A percentile compares a stretch with the other conserved stretches of the same genome.
These are phyloP conservation scores for Dovyalis caffra DNA, from an alignment of 345 rosid genomes.

Conservation along the genomic window DNA sequence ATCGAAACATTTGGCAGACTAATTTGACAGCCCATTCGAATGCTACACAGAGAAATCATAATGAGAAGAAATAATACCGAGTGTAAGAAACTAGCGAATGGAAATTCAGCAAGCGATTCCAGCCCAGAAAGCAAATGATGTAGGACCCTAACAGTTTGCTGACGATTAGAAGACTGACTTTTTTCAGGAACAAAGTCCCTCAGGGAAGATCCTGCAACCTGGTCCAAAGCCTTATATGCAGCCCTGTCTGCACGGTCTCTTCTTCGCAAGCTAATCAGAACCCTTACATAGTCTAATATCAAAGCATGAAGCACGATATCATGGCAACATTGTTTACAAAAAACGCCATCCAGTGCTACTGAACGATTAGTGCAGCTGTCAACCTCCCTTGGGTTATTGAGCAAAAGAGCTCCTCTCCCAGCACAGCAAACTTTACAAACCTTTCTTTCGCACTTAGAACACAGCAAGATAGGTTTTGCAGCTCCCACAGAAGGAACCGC, in stretches of 20 bases:
- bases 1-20: slow-evolving; percentile 1
- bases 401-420: slow-evolving; percentile 86
- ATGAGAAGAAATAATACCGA: slow-evolving; percentile 42
- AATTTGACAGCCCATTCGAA: slow-evolving; percentile 4
- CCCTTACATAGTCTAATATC: slow-evolving; percentile 77
- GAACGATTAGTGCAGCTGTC: slow-evolving; percentile 54
- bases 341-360: slow-evolving; percentile 48
- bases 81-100: slow-evolving; percentile 78
- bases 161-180: slow-evolving; percentile 37
- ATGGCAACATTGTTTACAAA: slow-evolving; percentile 78
- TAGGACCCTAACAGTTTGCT: slow-evolving; percentile 29
- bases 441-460: slow-evolving; percentile 67
- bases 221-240: slow-evolving; percentile 57
- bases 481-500: slow-evolving; percentile 38
- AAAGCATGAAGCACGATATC: slow-evolving; percentile 71
- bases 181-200: slow-evolving; percentile 38
- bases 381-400: slow-evolving; percentile 54
- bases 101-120: slow-evolving; percentile 93
- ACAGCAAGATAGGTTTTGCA: slow-evolving; percentile 45
- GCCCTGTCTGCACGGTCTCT: slow-evolving; percentile 66
- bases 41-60: not conserved
- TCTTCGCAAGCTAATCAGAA: slow-evolving; percentile 77
- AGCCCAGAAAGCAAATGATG: slow-evolving; percentile 57
- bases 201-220: slow-evolving; percentile 53
- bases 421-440: slow-evolving; percentile 87